Percentiles rank a stretch among this genome's conserved stretches.
Evolutionary conservation across 2,329 filamentous ascomycete species (phyloP).

Genomic region (Lasiodiplodia sp.): DNA sequence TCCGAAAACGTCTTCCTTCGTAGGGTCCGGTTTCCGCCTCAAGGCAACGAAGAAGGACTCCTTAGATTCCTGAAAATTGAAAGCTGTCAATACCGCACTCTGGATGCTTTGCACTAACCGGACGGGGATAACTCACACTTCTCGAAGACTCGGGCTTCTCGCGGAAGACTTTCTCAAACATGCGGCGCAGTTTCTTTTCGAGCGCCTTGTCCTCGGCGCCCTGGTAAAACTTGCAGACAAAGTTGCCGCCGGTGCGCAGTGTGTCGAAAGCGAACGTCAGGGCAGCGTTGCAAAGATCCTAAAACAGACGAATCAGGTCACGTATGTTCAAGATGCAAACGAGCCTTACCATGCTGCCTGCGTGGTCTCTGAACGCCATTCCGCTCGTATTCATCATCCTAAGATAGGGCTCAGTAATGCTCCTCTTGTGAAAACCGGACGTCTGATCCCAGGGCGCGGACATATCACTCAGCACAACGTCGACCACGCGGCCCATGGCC

Average conservation of each 20-base stretch:
- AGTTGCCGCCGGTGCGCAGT: slow-evolving; percentile 81
- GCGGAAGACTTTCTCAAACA: slow-evolving; percentile 82
- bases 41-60: slow-evolving; percentile 88
- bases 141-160: slow-evolving; percentile 93
- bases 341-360: slow-evolving; percentile 86
- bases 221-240: slow-evolving; percentile 98
- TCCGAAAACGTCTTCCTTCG: slow-evolving; percentile 55
- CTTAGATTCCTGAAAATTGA: slow-evolving; percentile 70
- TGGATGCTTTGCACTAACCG: not conserved
- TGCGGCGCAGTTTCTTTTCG: slow-evolving; percentile 73
- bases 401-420: slow-evolving; percentile 91
- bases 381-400: slow-evolving; percentile 99
- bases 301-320: not conserved
- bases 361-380: slow-evolving; percentile 84
- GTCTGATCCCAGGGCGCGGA: slow-evolving; percentile 93
- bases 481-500: slow-evolving; percentile 68
- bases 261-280: slow-evolving; percentile 86
- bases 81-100: not conserved
- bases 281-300: slow-evolving; percentile 91
- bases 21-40: slow-evolving; percentile 65
- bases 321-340: not conserved
- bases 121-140: slow-evolving; percentile 66
- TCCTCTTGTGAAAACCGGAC: slow-evolving; percentile 80
- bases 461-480: slow-evolving; percentile 98
- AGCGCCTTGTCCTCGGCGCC: slow-evolving; percentile 83